Conservation (phyloP, 495 filamentous ascomycete species). For the Pseudotulostoma volvatum region DNA sequence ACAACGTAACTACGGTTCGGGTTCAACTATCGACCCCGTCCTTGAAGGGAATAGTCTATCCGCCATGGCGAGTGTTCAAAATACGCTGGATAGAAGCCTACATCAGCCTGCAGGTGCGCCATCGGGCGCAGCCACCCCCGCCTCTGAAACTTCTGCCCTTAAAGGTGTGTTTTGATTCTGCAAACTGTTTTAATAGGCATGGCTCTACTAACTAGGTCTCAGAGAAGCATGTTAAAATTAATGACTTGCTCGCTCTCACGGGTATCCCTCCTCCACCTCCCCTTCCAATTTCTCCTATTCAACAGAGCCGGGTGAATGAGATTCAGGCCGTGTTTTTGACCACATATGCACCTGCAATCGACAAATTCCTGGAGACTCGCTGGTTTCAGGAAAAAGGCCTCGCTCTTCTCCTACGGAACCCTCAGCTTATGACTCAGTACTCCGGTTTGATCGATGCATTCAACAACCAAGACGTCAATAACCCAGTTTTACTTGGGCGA, state of each 20-base stretch:
- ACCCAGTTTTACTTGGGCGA: conserved; percentile 28
- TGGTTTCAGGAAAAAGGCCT: conserved; percentile 53
- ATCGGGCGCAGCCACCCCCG: conserved; percentile 8
- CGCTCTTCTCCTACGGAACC: conserved; percentile 37
- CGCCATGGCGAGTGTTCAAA: conserved; percentile 22
- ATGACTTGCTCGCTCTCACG: conserved; percentile 55
- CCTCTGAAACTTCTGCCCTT: conserved; percentile 19
- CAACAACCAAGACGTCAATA: conserved; percentile 24
- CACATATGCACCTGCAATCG: conserved; percentile 61
- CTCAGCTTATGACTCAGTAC: conserved; percentile 44
- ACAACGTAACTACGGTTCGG: conserved; percentile 37
- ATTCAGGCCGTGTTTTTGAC: conserved; percentile 57
- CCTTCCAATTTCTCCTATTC: conserved; percentile 37
- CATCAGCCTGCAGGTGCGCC: conserved; percentile 17
- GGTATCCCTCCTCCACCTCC: conserved; percentile 44
- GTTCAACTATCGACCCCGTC: conserved; percentile 58
- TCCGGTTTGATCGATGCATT: conserved; percentile 40
- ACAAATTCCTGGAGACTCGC: conserved; percentile 66
- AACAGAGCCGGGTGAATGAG: conserved; percentile 42
- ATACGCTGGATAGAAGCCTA: conserved; percentile 14
- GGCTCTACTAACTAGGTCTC: conserved; percentile 5
- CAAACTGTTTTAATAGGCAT: not conserved
- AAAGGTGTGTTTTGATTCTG: conserved; percentile 17
- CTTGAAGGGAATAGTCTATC: conserved; percentile 28
- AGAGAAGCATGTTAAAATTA: conserved; percentile 59